Percentiles rank a stretch among this genome's conserved stretches.
Evolutionary conservation across 2,329 filamentous ascomycete species (phyloP).

Genomic region (Pseudonectria foliicola): DNA sequence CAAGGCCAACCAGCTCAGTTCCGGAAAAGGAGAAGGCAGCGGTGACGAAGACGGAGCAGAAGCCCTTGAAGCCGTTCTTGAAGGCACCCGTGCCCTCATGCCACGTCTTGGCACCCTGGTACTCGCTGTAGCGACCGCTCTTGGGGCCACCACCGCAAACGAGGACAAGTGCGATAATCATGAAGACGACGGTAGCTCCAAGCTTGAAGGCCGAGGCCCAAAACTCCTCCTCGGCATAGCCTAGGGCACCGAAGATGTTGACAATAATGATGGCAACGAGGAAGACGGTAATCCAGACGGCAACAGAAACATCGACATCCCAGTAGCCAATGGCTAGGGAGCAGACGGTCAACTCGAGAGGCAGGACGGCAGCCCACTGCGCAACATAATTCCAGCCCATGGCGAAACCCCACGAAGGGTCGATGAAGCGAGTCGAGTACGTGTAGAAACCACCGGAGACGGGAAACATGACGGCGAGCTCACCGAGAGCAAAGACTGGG

Average conservation of each 20-base stretch:
- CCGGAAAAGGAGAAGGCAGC: constrained; percentile 68
- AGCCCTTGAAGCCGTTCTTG: constrained; percentile 66
- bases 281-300: constrained; percentile 52
- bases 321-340: constrained; percentile 42
- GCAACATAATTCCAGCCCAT: constrained; percentile 45
- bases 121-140: constrained; percentile 35
- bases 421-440: constrained; percentile 48
- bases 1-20: constrained; percentile 68
- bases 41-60: constrained; percentile 65
- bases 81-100: constrained; percentile 47
- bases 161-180: constrained; percentile 53
- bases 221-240: constrained; percentile 55
- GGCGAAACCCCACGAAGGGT: constrained; percentile 38
- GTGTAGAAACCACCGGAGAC: constrained; percentile 53
- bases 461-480: constrained; percentile 31
- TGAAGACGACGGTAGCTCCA: constrained; percentile 52
- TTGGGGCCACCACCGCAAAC: constrained; percentile 54
- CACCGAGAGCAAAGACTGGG: constrained; percentile 50
- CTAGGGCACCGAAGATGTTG: constrained; percentile 50
- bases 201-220: constrained; percentile 51
- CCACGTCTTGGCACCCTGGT: constrained; percentile 45
- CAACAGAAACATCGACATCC: constrained; percentile 35
- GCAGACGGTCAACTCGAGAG: constrained; percentile 44
- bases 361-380: constrained; percentile 38
- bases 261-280: constrained; percentile 43